Evolutionary conservation across 2,329 filamentous ascomycete genomes (phyloP).

Genomic region (Hirsutella minnesotensis): DNA sequence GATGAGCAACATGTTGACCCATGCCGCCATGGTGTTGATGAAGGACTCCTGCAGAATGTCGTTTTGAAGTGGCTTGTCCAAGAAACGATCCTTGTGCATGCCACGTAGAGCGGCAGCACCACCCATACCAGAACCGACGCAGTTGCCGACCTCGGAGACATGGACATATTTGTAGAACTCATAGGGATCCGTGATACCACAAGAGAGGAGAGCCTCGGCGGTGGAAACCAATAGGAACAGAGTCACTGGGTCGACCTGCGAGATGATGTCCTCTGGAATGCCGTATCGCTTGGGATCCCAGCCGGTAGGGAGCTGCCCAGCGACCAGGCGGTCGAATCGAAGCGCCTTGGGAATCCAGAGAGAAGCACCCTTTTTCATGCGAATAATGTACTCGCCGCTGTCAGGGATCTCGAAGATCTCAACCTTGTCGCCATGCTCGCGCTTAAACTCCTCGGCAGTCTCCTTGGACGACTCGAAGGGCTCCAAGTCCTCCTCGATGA

Average conservation of each 20-base stretch:
- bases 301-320: slow-evolving; percentile 90
- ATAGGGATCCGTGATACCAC: slow-evolving; percentile 96
- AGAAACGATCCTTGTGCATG: slow-evolving; percentile 96
- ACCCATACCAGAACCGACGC: slow-evolving; percentile 96
- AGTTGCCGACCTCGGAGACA: slow-evolving; percentile 95
- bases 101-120: slow-evolving; percentile 83
- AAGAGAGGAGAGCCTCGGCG: slow-evolving; percentile 78
- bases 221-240: slow-evolving; percentile 91
- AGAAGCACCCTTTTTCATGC: slow-evolving; percentile 88
- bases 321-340: slow-evolving; percentile 92
- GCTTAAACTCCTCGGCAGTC: slow-evolving; percentile 92
- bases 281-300: slow-evolving; percentile 97
- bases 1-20: slow-evolving; percentile 98
- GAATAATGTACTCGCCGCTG: slow-evolving; percentile 87
- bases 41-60: slow-evolving; percentile 98
- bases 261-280: slow-evolving; percentile 94
- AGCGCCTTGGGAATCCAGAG: slow-evolving; percentile 95
- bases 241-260: slow-evolving; percentile 92
- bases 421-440: slow-evolving; percentile 93
- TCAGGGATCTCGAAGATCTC: slow-evolving; percentile 94
- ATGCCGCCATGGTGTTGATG: slow-evolving; percentile 99
- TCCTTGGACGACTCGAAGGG: slow-evolving; percentile 97
- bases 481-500: slow-evolving; percentile 93
- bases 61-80: slow-evolving; percentile 96
- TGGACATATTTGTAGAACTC: slow-evolving; percentile 99